A percentile compares a stretch with the other conserved stretches of the same genome.
These are phyloP conservation scores for Arthrobotrys iridis DNA, from an alignment of 2,329 filamentous ascomycete genomes.

Conservation along the genomic window DNA sequence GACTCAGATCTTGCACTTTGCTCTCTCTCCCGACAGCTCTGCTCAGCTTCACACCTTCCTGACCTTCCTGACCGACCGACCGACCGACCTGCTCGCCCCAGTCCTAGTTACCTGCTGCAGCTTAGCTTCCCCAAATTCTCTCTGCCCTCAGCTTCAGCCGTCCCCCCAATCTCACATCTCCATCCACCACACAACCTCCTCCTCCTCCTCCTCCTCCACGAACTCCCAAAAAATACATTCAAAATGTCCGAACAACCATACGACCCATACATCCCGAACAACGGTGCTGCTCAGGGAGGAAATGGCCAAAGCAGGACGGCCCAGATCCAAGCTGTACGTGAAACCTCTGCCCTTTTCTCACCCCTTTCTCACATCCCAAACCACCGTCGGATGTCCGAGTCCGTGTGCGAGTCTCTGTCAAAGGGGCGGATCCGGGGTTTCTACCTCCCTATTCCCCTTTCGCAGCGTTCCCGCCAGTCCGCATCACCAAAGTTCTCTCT, in stretches of 20 bases:
- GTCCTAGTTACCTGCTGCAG: slow-evolving; percentile 68
- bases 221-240: neutral
- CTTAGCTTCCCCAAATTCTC: neutral
- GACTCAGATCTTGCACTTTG: slow-evolving; percentile 1
- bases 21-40: neutral
- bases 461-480: neutral
- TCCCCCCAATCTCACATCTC: neutral
- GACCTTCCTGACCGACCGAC: neutral
- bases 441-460: neutral
- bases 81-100: slow-evolving; percentile 64
- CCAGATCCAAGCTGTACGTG: slow-evolving; percentile 85
- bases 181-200: slow-evolving; percentile 1
- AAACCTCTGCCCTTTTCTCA: neutral
- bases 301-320: slow-evolving; percentile 73
- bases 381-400: neutral
- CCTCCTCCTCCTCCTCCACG: neutral
- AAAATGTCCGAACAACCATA: slow-evolving; percentile 69
- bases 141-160: slow-evolving; percentile 18
- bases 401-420: neutral
- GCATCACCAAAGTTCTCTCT: neutral
- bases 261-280: slow-evolving; percentile 86
- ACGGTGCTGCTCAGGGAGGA: slow-evolving; percentile 68
- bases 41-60: neutral
- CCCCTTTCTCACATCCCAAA: neutral
- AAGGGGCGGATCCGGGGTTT: neutral